A percentile compares a stretch with the other conserved stretches of the same genome.
phyloP scores from a whole-genome alignment of 169 alveolate species.

The Babesia ovis region DNA sequence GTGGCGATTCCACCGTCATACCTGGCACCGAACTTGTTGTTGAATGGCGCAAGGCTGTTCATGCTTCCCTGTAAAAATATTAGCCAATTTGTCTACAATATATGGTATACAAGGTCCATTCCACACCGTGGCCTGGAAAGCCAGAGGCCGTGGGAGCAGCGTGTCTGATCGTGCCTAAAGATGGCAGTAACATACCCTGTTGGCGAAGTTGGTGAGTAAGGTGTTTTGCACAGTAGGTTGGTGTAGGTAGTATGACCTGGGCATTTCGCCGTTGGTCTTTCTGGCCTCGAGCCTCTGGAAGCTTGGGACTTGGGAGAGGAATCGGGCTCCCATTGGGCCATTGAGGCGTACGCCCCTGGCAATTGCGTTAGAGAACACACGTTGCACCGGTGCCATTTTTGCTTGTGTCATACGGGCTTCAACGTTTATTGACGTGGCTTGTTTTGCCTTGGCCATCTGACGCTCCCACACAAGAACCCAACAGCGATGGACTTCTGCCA shows the following conservation, averaged over 20 bases:
- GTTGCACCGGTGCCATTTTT: conserved; percentile 39
- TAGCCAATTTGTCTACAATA: not conserved
- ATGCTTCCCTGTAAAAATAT: conserved; percentile 36
- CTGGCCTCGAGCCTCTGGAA: conserved; percentile 31
- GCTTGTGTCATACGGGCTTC: not conserved
- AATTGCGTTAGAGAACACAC: conserved; percentile 15
- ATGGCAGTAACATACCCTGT: conserved; percentile 20
- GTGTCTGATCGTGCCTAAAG: not conserved
- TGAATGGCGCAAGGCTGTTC: conserved; percentile 59
- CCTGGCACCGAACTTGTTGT: conserved; percentile 74
- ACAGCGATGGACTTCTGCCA: too few relatives aligned
- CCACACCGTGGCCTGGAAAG: too few relatives aligned
- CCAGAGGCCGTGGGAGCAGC: not conserved
- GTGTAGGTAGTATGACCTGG: conserved; percentile 37
- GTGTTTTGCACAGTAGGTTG: conserved; percentile 28
- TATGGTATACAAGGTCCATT: too few relatives aligned
- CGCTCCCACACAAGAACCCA: conserved; percentile 15
- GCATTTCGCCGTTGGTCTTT: conserved; percentile 6
- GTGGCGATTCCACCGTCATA: conserved; percentile 82
- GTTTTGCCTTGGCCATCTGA: not conserved
- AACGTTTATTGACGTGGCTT: not conserved
- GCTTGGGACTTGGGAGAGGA: conserved; percentile 45
- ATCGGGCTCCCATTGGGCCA: conserved; percentile 38
- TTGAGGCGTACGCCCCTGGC: conserved; percentile 17
- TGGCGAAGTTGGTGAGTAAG: conserved; percentile 37